Base-by-base conservation (phyloP, 768 basidiomycete species). In the Amanita thiersii region DNA sequence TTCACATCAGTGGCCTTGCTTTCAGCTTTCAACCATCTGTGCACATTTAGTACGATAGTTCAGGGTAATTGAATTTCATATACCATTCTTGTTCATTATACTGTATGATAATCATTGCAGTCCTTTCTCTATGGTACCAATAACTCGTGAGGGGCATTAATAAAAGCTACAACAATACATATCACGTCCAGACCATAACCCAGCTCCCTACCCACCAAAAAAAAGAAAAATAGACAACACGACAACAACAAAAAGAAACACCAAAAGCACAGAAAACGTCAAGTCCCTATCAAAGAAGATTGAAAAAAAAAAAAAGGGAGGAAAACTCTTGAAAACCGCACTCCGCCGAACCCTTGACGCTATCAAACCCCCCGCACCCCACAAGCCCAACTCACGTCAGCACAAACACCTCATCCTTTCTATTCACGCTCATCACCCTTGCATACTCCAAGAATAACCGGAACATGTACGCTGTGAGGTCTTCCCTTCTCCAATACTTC, bases 401-500 rank as follows among this genome's bases (percentile, higher is more conserved):
- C 2, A 12, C 30, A 7, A 35, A 21, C 28, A 23, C 38, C 19
- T 44, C 19, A 19, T 32, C 26, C 19, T 18, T 24, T 30, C 25
- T 24, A 15, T 23, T 33, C n/a, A 21, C 14, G 35, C 21, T 21
- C 33, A 12, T n/a, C 11, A 54, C 66, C 32, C 41, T 35, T 9
- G 24, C 20, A 34, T 32, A 35, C 42, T 7, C 26, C 33, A 21
- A 39, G 12, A 37, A 54, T 19, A 43, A 78, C 77, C 79, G 61
- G 50, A 73, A 80, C 39, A 70, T 57, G 50, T 81, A 81, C 1
- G 78, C 73, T 4, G 63, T 62, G 59, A 80, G 53, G 50, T 82
- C 81, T 49, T 79, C 75, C 45, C 56, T 63, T 33, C 79, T 63
- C 81, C 79, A 84, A 55, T 66, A 77, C 2, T 43, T 56, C 43